phyloP scores from a whole-genome alignment of 306 rosid genomes.

The Phaseolus lunatus region DNA sequence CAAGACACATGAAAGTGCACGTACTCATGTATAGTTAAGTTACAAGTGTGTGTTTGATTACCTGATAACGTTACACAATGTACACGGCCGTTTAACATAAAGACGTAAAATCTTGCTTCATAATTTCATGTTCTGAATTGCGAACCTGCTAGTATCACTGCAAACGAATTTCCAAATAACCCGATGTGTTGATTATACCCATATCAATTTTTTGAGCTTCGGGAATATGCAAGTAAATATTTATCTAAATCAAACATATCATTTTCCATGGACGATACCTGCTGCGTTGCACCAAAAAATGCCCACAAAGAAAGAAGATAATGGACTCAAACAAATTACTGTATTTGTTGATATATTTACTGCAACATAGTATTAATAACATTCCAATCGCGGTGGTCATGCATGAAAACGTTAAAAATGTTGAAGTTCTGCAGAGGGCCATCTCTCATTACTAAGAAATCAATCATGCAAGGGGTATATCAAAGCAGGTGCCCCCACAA shows the following conservation, averaged over 20 bases:
- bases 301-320: neutral
- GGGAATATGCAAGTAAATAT: neutral
- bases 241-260: too few relatives aligned
- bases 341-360: conserved; percentile 1
- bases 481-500: conserved; percentile 58
- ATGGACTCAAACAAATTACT: conserved; percentile 20
- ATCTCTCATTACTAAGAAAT: conserved; percentile 40
- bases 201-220: neutral
- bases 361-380: neutral
- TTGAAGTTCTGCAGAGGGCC: conserved; percentile 14
- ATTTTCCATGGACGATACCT: too few relatives aligned
- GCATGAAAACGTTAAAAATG: conserved; percentile 29
- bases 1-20: neutral
- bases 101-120: neutral
- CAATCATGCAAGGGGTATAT: conserved; percentile 49
- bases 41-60: too few relatives aligned
- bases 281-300: neutral
- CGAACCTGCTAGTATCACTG: neutral
- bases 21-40: neutral
- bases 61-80: neutral
- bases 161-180: neutral
- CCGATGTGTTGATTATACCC: neutral
- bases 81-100: too few relatives aligned
- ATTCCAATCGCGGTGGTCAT: neutral
- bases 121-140: neutral